phyloP scores from a whole-genome alignment of 805 yeast genomes.

The Wickerhamiella sergipiensis region DNA sequence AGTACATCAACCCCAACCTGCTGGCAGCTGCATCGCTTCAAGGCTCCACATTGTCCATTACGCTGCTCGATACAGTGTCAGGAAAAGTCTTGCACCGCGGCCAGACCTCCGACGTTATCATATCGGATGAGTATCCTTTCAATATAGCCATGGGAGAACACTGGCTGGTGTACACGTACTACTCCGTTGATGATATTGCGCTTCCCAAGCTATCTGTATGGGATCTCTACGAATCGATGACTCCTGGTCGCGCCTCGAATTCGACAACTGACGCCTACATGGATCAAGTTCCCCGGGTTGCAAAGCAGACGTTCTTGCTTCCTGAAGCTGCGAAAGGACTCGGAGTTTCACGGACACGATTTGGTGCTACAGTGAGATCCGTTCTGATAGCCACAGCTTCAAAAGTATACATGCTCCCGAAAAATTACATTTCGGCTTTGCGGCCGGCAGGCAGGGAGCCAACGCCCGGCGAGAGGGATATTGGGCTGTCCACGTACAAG shows the following conservation, averaged over 20 bases:
- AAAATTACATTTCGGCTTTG: constrained; percentile 51
- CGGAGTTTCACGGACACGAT: constrained; percentile 42
- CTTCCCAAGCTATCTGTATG: constrained; percentile 51
- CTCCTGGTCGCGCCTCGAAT: constrained; percentile 26
- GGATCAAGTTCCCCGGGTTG: constrained; percentile 33
- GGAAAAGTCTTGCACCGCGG: constrained; percentile 46
- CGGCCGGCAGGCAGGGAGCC: constrained; percentile 35
- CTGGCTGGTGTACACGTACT: constrained; percentile 63
- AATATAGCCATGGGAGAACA: constrained; percentile 61
- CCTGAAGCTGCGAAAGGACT: constrained; percentile 46
- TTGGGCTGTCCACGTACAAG: not conserved
- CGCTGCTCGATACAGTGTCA: constrained; percentile 51
- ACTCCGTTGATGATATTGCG: constrained; percentile 34
- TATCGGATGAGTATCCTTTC: constrained; percentile 31
- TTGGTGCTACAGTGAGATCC: constrained; percentile 56
- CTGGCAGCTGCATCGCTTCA: constrained; percentile 38
- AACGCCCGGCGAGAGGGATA: not conserved
- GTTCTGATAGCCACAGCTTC: constrained; percentile 46
- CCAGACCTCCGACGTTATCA: constrained; percentile 30
- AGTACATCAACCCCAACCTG: constrained; percentile 62
- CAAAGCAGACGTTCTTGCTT: constrained; percentile 42
- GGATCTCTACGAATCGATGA: constrained; percentile 69
- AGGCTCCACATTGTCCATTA: constrained; percentile 28
- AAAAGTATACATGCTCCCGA: constrained; percentile 57
- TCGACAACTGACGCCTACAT: constrained; percentile 26